phyloP scores from a whole-genome alignment of 2,329 filamentous ascomycete genomes.

The Hypomyces perniciosus region DNA sequence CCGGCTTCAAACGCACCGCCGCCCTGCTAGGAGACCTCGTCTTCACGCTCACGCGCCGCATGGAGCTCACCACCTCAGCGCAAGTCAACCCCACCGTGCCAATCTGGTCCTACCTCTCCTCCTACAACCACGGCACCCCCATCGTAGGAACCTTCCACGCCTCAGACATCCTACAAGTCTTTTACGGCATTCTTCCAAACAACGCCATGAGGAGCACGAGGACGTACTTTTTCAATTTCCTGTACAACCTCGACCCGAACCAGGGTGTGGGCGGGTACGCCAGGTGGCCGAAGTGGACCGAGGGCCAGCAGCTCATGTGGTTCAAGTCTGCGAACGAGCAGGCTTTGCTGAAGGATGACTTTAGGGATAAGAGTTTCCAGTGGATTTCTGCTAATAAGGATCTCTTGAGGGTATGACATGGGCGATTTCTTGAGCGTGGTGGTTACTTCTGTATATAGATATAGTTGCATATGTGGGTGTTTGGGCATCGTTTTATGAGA shows the following conservation, averaged over 20 bases:
- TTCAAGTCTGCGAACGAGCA: slow-evolving; percentile 32
- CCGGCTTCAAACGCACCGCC: slow-evolving; percentile 70
- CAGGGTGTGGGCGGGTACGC: slow-evolving; percentile 34
- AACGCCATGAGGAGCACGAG: slow-evolving; percentile 55
- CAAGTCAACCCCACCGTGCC: slow-evolving; percentile 52
- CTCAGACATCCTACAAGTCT: slow-evolving; percentile 63
- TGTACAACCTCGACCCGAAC: slow-evolving; percentile 68
- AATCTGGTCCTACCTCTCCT: slow-evolving; percentile 68
- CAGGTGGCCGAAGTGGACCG: slow-evolving; percentile 39
- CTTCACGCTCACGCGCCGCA: slow-evolving; percentile 66
- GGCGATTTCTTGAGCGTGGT: no score
- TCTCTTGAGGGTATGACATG: slow-evolving; percentile 19
- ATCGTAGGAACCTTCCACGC: slow-evolving; percentile 72
- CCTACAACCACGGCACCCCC: slow-evolving; percentile 65
- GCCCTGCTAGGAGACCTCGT: slow-evolving; percentile 70
- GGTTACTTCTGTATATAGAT: no score
- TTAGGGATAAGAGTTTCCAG: slow-evolving; percentile 26
- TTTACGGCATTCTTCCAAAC: slow-evolving; percentile 58
- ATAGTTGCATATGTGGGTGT: no score
- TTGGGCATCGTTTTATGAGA: no score
- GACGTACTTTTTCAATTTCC: slow-evolving; percentile 67
- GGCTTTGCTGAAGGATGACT: slow-evolving; percentile 31
- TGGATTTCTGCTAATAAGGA: slow-evolving; percentile 23
- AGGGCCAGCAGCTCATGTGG: slow-evolving; percentile 44
- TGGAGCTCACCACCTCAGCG: slow-evolving; percentile 48